Percentiles rank a stretch among this genome's conserved stretches.
phyloP scores from a whole-genome alignment of 306 rosid genomes.

The Arachis hypogaea region DNA sequence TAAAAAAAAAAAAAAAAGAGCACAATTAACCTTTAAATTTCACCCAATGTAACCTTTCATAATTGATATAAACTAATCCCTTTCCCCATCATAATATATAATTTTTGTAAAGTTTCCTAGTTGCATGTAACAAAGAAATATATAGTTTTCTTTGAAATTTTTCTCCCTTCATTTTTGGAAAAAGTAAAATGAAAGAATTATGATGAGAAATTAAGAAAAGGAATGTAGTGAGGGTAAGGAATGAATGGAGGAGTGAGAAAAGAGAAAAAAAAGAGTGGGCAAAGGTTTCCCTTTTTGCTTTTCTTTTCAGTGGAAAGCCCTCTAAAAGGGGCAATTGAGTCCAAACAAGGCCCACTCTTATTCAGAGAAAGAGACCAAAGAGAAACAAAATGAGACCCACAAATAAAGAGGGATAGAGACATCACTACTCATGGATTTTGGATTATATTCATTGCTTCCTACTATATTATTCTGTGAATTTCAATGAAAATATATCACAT shows the following conservation, averaged over 20 bases:
- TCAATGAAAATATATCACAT: too few relatives aligned
- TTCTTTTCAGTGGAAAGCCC: background rate
- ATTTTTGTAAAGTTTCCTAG: background rate
- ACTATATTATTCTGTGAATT: too few relatives aligned
- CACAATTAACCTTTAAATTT: too few relatives aligned
- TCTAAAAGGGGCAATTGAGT: background rate
- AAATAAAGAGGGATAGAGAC: background rate
- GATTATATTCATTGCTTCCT: too few relatives aligned
- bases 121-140: background rate
- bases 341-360: constrained; percentile 8
- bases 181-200: background rate
- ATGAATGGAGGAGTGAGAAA: background rate
- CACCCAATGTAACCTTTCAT: too few relatives aligned
- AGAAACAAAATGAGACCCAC: background rate
- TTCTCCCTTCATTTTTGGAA: background rate
- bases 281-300: background rate
- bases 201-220: background rate
- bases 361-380: constrained; percentile 6
- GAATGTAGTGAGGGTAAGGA: background rate
- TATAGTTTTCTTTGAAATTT: background rate
- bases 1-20: too few relatives aligned
- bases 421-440: background rate
- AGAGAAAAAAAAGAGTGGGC: constrained; percentile 21
- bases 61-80: too few relatives aligned
- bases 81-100: too few relatives aligned